Percentiles rank a stretch among this genome's conserved stretches.
Conservation (phyloP, 164 flowering plant species). For the Santalum album region DNA sequence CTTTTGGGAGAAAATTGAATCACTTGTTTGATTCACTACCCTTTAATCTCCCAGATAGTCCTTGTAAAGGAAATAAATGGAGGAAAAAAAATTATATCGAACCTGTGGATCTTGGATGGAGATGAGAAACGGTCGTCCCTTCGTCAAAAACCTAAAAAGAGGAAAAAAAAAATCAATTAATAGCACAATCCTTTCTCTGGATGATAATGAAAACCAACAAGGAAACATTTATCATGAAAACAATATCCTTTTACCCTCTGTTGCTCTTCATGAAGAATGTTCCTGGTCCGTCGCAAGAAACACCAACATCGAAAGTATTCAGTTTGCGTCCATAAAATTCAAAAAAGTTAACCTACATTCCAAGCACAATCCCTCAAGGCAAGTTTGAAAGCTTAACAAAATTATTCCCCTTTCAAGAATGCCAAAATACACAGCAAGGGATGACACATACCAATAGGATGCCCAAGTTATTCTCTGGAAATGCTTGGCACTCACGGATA, state of each 20-base stretch:
- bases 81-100: neutral
- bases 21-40: no score
- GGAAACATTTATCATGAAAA: neutral
- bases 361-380: conserved; percentile 9
- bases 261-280: conserved; percentile 58
- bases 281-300: conserved; percentile 65
- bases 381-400: neutral
- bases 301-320: conserved; percentile 79
- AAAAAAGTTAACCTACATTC: conserved; percentile 65
- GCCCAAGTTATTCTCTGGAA: conserved; percentile 74
- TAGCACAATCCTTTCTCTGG: neutral
- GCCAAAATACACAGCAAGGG: no score
- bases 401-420: neutral
- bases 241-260: conserved; percentile 48
- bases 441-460: conserved; percentile 61
- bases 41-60: neutral
- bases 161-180: neutral
- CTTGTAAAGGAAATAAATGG: neutral
- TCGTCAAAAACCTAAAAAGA: conserved; percentile 43
- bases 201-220: neutral
- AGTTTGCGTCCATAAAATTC: conserved; percentile 87
- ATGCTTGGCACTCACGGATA: conserved; percentile 24
- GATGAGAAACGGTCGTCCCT: conserved; percentile 46
- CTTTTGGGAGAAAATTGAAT: no score
- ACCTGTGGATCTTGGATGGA: conserved; percentile 98